Conservation (phyloP, 2,329 filamentous ascomycete genomes). For the Fusarium sp. region DNA sequence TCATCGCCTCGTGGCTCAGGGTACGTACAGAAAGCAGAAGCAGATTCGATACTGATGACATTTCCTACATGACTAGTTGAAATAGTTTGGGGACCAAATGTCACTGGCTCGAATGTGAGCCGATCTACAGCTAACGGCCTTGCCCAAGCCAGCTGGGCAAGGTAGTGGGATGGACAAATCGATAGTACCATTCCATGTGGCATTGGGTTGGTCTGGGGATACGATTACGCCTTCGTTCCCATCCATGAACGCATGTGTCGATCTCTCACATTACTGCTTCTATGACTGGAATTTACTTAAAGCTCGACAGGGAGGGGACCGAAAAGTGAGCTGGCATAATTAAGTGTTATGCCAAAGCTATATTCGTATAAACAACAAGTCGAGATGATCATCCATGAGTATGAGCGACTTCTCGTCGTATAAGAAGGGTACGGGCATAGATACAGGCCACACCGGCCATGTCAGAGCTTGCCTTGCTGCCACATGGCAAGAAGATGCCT, state of each 20-base stretch:
- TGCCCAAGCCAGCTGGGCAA: conserved; percentile 8
- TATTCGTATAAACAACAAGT: conserved; percentile 12
- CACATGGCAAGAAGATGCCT: conserved; percentile 36
- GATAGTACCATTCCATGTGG: conserved; percentile 31
- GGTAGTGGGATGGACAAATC: conserved; percentile 33
- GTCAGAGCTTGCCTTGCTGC: conserved; percentile 21
- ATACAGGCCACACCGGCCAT: background rate
- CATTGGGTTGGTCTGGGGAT: conserved; percentile 33
- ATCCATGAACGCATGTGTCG: conserved; percentile 27
- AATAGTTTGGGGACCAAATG: conserved; percentile 28
- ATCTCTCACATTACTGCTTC: conserved; percentile 23
- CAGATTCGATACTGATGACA: conserved; percentile 20
- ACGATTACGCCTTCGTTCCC: conserved; percentile 30
- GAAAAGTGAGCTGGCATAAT: conserved; percentile 27
- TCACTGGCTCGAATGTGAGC: conserved; percentile 10
- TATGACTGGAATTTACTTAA: conserved; percentile 36
- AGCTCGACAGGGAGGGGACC: conserved; percentile 34
- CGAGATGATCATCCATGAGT: background rate
- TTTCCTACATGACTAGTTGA: conserved; percentile 11
- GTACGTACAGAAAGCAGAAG: conserved; percentile 17
- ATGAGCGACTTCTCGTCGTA: background rate
- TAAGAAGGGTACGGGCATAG: no score
- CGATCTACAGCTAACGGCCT: conserved; percentile 31
- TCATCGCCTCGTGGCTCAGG: conserved; percentile 27
- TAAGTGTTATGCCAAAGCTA: conserved; percentile 16